These are phyloP conservation scores for Candida oleophila DNA, from an alignment of 805 yeast genomes.

Conservation along the genomic window DNA sequence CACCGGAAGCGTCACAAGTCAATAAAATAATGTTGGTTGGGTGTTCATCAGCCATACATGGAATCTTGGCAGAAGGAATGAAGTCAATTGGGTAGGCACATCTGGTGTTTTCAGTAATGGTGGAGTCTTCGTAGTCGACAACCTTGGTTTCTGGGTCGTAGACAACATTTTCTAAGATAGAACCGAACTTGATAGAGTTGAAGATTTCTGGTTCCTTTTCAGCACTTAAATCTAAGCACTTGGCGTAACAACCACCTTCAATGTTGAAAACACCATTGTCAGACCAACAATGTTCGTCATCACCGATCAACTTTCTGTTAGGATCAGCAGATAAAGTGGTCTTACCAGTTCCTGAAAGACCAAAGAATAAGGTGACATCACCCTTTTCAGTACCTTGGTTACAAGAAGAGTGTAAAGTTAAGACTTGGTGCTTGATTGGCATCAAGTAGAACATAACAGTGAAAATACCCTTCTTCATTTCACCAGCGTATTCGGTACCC, in stretches of 20 bases:
- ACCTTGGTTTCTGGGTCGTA: slow-evolving; percentile 76
- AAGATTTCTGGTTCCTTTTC: slow-evolving; percentile 98
- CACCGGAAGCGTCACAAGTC: slow-evolving; percentile 98
- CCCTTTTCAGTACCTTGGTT: slow-evolving; percentile 81
- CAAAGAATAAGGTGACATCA: slow-evolving; percentile 94
- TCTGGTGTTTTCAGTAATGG: slow-evolving; percentile 95
- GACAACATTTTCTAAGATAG: slow-evolving; percentile 90
- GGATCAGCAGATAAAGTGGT: slow-evolving; percentile 97
- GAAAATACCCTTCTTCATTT: slow-evolving; percentile 99
- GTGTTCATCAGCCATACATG: slow-evolving; percentile 86
- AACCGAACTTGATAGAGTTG: slow-evolving; percentile 91
- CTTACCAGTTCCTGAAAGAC: slow-evolving; percentile 97
- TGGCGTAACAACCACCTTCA: slow-evolving; percentile 99
- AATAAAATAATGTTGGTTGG: slow-evolving; percentile 89
- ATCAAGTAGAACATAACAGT: slow-evolving; percentile 98
- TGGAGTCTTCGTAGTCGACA: slow-evolving; percentile 80
- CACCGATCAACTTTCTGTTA: slow-evolving; percentile 90
- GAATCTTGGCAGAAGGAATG: slow-evolving; percentile 94
- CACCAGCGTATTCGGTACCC: slow-evolving; percentile 99
- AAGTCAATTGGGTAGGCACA: slow-evolving; percentile 98
- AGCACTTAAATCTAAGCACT: slow-evolving; percentile 82
- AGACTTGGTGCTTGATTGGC: slow-evolving; percentile 90
- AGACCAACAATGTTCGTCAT: slow-evolving; percentile 99
- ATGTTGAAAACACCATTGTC: slow-evolving; percentile 97
- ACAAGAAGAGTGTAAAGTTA: slow-evolving; percentile 93